Percentiles rank a stretch among this genome's conserved stretches.
phyloP scores from a whole-genome alignment of 768 basidiomycete genomes.

The Albatrellus ellisii region DNA sequence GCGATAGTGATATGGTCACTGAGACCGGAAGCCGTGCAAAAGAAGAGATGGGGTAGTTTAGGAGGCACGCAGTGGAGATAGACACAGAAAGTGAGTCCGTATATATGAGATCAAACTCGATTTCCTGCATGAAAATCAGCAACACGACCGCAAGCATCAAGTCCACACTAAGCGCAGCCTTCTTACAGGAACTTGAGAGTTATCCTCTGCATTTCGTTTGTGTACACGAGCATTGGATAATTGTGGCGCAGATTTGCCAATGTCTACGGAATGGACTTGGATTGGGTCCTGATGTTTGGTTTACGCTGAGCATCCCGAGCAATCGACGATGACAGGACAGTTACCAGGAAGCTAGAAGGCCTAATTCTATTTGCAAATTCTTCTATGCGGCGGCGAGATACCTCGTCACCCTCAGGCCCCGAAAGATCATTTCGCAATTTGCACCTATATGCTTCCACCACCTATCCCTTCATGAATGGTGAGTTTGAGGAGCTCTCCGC shows the following conservation, averaged over 20 bases:
- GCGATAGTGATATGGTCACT: constrained; percentile 62
- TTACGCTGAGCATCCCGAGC: neutral
- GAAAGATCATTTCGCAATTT: constrained; percentile 60
- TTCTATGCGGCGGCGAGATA: constrained; percentile 69
- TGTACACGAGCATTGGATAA: constrained; percentile 62
- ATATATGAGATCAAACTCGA: constrained; percentile 77
- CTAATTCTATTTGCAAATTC: constrained; percentile 68
- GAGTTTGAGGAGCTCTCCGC: too few species aligned
- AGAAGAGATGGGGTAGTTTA: constrained; percentile 73
- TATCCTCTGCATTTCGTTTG: constrained; percentile 25
- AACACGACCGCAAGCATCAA: constrained; percentile 10
- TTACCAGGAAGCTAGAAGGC: constrained; percentile 57
- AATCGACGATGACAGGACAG: constrained; percentile 15
- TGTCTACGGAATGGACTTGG: constrained; percentile 70
- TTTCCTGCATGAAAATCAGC: constrained; percentile 34
- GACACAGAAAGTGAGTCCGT: constrained; percentile 75
- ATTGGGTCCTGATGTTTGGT: constrained; percentile 56
- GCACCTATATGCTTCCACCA: constrained; percentile 60
- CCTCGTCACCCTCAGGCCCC: constrained; percentile 71
- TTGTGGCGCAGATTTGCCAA: constrained; percentile 71
- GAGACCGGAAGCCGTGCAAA: constrained; percentile 78
- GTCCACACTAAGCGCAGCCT: neutral
- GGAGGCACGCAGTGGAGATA: constrained; percentile 69
- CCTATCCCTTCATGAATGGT: too few species aligned
- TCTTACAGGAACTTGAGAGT: constrained; percentile 14